Evolutionary conservation across 1,284 basidiomycete genomes (phyloP), one percentile per base, ranked within the genome.

Genomic region (Irpex sp.): DNA sequence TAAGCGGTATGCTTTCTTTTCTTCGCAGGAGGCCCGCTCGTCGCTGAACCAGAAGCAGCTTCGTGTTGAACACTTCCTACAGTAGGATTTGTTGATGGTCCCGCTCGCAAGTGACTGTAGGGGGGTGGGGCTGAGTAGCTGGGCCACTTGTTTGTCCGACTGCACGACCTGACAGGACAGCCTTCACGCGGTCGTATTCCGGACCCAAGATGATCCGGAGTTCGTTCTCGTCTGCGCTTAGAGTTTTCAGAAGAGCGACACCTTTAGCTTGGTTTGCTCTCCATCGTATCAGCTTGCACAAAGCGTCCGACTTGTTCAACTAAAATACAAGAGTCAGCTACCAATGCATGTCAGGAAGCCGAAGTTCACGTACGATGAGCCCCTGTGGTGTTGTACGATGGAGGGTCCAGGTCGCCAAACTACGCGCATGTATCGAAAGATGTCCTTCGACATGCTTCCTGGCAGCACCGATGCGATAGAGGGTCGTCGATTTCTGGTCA

Each of bases 161-260:
- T 43, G 39, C 11, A 11, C 39, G 15, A 11, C 39, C 39, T 11
- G 39, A 9, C 39, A 43, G 15, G 8, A 15, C 39, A 43, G 39
- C 39, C 39, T 43, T 43, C 39, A 43, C 39, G 11, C 39, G 39
- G 39, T 9, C 39, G 15, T 43, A 43, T 8, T 62, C 46, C 8
- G 39, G 17, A 15, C 57, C 60, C 3, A 61, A 35, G 15, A 61
- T 47, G 13, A 46, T 47, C 33, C 19, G 39, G 7, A 65, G 56
- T 39, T 56, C 54, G 8, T 33, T 31, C 11, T 65, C 59, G 50
- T 63, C 49, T 5, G 31, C 36, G 47, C 60, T 59, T 11, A 63
- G 58, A 35, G 47, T 19, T 13, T 57, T 47, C 19, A 63, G 37
- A 11, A 59, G 26, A 6, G n/a, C 33, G 17, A 15, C 4, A 7